phyloP scores from a whole-genome alignment of 345 rosid species.

The Passiflora organensis region DNA sequence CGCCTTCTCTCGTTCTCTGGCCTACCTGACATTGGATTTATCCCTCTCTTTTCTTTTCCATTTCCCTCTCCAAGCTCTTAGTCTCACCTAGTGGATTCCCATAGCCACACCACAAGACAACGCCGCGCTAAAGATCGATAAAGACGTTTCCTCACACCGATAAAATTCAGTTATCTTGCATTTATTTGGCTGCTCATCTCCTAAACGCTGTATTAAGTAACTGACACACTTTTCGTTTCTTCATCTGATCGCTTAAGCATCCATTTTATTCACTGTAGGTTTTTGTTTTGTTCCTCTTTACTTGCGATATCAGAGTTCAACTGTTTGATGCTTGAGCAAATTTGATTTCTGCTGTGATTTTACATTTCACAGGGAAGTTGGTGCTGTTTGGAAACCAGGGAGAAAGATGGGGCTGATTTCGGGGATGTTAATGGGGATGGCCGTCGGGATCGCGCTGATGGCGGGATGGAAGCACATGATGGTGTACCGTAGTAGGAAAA shows the following conservation, averaged over 20 bases:
- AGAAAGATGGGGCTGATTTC: conserved; percentile 93
- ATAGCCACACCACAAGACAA: no score
- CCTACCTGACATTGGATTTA: conserved; percentile 18
- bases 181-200: no score
- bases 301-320: neutral
- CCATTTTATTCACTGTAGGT: conserved; percentile 1
- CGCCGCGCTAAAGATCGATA: no score
- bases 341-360: neutral
- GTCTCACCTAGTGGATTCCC: no score
- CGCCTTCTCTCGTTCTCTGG: conserved; percentile 6
- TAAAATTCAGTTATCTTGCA: no score
- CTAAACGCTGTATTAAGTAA: neutral
- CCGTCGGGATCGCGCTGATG: conserved; percentile 83
- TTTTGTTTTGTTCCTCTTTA: neutral
- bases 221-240: neutral
- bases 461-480: conserved; percentile 97
- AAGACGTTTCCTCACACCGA: no score
- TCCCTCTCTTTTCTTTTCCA: neutral
- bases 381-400: conserved; percentile 19
- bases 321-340: neutral
- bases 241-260: neutral
- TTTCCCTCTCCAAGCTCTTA: neutral
- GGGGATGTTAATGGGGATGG: conserved; percentile 73
- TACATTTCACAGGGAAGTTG: neutral
- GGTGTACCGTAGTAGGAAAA: conserved; percentile 72